Evolutionary conservation across 805 yeast species (phyloP), one percentile per base, ranked within the genome.

Genomic region (Starmerella stellata): DNA sequence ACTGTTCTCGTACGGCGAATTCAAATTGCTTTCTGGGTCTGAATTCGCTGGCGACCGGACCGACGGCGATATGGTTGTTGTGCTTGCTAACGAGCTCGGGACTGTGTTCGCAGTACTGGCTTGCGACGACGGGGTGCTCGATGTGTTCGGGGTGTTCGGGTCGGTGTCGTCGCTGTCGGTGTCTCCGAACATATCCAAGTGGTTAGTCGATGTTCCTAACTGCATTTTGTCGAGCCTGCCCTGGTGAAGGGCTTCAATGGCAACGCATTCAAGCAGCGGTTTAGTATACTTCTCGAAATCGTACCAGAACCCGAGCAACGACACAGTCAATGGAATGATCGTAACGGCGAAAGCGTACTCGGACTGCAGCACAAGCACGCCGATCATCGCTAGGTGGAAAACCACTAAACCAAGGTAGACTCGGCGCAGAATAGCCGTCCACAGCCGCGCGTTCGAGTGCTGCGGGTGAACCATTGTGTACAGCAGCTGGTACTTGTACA

Each of bases 391-490:
- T 42, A 87, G 59, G 53, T 90, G 98, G 56, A 87, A 83, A 14
- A 87, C 63, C 25, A 79, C 58, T 20, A 87, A 59, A 0, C 96
- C 96, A 41, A 82, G 54, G 39, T 79, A 72, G 1, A 85, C 72
- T 47, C 98, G 66, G 49, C 93, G 66, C 52, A 79, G 78, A 2
- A 87, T 75, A 36, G 83, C 63, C 0, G 95, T 93, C 96, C 95
- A 87, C 1, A 87, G 92, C 53, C 78, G 79, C 1, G 96, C 98
- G 0, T 95, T 90, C 0, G 95, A 83, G 59, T 90, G 96, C 29
- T 92, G 95, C 8, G 93, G 85, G 56, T 90, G 96, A 24, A 82
- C 83, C 62, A 90, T 77, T 0, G 94, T 78, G 55, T 81, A 87
- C 46, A 90, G 63, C 43, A 87, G 63, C 57, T 83, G 95, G 56